Conservation (phyloP, 306 rosid species). For the Sphenostylis stenocarpa region DNA sequence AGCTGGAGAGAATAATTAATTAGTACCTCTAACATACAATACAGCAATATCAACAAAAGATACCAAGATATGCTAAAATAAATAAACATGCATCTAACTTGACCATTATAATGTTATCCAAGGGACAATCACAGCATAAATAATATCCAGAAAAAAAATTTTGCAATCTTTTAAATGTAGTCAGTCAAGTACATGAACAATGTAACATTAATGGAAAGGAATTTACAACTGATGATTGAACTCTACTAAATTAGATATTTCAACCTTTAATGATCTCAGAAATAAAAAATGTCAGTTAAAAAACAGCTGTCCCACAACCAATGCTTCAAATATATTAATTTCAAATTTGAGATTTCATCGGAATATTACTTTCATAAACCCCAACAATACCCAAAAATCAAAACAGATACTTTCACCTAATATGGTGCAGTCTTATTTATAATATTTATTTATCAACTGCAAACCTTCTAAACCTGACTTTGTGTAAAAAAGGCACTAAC, state of each 20-base stretch:
- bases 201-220: background rate
- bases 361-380: background rate
- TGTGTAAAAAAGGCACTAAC: background rate
- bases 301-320: background rate
- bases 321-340: background rate
- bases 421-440: background rate
- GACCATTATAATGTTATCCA: background rate
- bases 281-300: conserved; percentile 5
- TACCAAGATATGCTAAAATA: background rate
- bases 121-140: background rate
- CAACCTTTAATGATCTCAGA: background rate
- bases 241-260: background rate
- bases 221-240: background rate
- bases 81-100: conserved; percentile 22
- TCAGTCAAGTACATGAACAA: background rate
- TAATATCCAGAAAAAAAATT: background rate
- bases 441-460: background rate
- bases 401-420: background rate
- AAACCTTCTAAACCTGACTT: conserved; percentile 6
- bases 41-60: background rate
- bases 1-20: conserved; percentile 64
- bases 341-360: conserved; percentile 6
- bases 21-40: conserved; percentile 7
- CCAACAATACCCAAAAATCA: background rate
- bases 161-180: background rate